Percentiles rank a stretch among this genome's conserved stretches.
phyloP scores from a whole-genome alignment of 1,284 basidiomycete species.

The Moniliophthora roreri region DNA sequence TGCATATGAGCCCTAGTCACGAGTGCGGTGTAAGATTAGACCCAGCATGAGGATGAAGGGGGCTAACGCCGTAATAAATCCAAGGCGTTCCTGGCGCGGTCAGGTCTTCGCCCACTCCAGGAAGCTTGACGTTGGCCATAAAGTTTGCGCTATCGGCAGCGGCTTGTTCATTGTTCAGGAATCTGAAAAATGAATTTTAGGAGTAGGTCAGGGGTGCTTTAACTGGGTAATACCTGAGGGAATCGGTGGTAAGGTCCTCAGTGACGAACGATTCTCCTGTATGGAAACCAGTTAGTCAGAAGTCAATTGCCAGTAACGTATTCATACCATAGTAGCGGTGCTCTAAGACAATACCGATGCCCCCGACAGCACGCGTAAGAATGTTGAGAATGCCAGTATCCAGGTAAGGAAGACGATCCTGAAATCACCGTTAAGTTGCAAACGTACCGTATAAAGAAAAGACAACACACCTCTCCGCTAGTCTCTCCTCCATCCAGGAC shows the following conservation, averaged over 20 bases:
- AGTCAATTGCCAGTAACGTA: conserved; percentile 13
- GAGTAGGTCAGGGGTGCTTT: conserved; percentile 5
- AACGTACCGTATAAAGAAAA: background rate
- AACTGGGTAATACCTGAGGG: conserved; percentile 51
- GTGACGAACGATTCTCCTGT: conserved; percentile 83
- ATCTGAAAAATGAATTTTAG: conserved; percentile 40
- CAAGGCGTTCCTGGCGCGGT: conserved; percentile 76
- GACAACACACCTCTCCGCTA: conserved; percentile 53
- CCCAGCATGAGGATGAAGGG: background rate
- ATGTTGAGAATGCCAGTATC: conserved; percentile 88
- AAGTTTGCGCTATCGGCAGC: conserved; percentile 94
- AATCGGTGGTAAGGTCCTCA: conserved; percentile 76
- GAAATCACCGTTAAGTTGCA: background rate
- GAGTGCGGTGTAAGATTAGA: background rate
- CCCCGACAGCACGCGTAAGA: conserved; percentile 79
- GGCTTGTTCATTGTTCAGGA: conserved; percentile 87
- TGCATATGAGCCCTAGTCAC: conserved; percentile 77
- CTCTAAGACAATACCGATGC: conserved; percentile 88
- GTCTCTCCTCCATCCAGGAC: conserved; percentile 87
- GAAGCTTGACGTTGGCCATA: conserved; percentile 78
- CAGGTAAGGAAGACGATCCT: conserved; percentile 66
- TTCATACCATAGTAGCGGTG: conserved; percentile 80
- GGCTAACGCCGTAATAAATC: conserved; percentile 88
- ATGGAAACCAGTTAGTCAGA: background rate
- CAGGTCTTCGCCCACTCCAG: conserved; percentile 69